phyloP scores from a whole-genome alignment of 1,284 basidiomycete genomes.

The Ganoderma sp. region DNA sequence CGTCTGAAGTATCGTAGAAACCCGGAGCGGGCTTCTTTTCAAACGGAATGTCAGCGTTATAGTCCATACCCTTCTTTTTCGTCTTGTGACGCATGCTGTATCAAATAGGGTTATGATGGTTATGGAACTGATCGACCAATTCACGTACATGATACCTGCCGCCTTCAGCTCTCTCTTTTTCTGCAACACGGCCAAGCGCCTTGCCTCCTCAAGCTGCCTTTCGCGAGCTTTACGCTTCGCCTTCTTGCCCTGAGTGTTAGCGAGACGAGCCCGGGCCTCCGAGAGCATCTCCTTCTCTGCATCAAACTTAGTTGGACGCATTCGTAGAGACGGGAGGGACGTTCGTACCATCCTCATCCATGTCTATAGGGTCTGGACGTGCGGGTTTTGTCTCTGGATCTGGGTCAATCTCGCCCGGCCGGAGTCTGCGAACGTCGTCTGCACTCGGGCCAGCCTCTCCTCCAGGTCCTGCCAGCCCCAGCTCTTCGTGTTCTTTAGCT shows the following conservation, averaged over 20 bases:
- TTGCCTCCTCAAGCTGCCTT: conserved; percentile 94
- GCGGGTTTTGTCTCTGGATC: conserved; percentile 99
- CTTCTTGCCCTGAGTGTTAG: conserved; percentile 99
- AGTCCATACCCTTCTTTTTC: conserved; percentile 98
- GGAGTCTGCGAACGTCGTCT: conserved; percentile 87
- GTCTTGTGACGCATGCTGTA: conserved; percentile 83
- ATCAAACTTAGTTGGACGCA: conserved; percentile 1
- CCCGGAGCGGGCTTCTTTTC: conserved; percentile 96
- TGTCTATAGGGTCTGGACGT: conserved; percentile 98
- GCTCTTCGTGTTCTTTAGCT: conserved; percentile 90
- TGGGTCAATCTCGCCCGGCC: conserved; percentile 98
- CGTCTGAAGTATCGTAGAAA: conserved; percentile 97
- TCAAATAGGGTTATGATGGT: conserved; percentile 29
- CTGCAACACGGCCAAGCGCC: conserved; percentile 92
- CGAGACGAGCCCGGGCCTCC: conserved; percentile 95
- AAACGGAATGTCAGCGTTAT: conserved; percentile 98
- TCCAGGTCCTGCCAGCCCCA: conserved; percentile 85
- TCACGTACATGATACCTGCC: conserved; percentile 92
- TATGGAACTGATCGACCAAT: conserved; percentile 4
- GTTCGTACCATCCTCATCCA: conserved; percentile 93
- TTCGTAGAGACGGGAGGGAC: background rate
- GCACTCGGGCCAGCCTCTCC: conserved; percentile 85
- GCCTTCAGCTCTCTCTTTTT: conserved; percentile 98
- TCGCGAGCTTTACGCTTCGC: conserved; percentile 98
- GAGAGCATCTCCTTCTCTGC: conserved; percentile 99